Percentiles rank a stretch among this genome's conserved stretches.
Evolutionary conservation across 2,329 filamentous ascomycete genomes (phyloP).

Genomic region (Talaromyces verruculosus): DNA sequence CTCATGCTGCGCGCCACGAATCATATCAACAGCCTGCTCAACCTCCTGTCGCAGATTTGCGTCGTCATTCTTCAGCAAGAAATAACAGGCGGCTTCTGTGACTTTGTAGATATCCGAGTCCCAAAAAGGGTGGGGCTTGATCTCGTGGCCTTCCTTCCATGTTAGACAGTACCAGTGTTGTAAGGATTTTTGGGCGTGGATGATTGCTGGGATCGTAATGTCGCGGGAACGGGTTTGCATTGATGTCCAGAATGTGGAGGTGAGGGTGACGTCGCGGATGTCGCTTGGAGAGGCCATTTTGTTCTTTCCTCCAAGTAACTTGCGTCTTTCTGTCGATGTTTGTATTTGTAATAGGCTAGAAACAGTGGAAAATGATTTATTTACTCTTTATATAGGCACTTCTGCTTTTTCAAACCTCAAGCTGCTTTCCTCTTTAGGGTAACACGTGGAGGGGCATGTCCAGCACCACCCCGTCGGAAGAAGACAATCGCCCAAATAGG

Average conservation of each 20-base stretch:
- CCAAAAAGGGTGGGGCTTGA: slow-evolving; percentile 56
- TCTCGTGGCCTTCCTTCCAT: slow-evolving; percentile 40
- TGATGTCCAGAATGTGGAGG: slow-evolving; percentile 25
- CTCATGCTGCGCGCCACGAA: slow-evolving; percentile 55
- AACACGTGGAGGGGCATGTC: slow-evolving; percentile 5
- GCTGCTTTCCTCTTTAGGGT: neutral
- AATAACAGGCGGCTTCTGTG: slow-evolving; percentile 63
- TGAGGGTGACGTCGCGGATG: slow-evolving; percentile 24
- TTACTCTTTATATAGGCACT: neutral
- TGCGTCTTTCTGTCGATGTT: neutral
- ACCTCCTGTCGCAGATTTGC: slow-evolving; percentile 51
- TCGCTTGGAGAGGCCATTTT: slow-evolving; percentile 12
- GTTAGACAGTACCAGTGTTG: slow-evolving; percentile 26
- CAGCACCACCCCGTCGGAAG: slow-evolving; percentile 9
- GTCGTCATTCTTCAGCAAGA: slow-evolving; percentile 47
- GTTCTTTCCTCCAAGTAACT: neutral
- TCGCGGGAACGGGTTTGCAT: slow-evolving; percentile 24
- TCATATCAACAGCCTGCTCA: slow-evolving; percentile 59
- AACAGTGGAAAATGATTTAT: neutral
- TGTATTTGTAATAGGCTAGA: neutral
- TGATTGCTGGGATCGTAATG: slow-evolving; percentile 26
- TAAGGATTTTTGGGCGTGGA: slow-evolving; percentile 25
- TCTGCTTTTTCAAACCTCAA: neutral
- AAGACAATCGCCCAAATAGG: neutral
- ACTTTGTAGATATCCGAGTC: slow-evolving; percentile 60